Conservation (phyloP, 257 asterid genomes). For the Gentiana straminea region DNA sequence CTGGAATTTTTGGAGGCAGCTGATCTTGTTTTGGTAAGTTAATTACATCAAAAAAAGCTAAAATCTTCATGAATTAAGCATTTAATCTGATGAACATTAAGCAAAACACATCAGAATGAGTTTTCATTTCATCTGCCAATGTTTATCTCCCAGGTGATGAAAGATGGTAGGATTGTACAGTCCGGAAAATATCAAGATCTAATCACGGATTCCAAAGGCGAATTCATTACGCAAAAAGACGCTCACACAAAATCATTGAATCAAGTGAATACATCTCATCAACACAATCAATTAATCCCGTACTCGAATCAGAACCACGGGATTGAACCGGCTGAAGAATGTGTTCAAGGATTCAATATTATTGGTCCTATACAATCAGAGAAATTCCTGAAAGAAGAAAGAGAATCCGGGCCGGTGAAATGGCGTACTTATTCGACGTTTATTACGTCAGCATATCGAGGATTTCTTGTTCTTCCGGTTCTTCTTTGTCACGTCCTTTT, state of each 20-base stretch:
- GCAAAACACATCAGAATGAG: too few relatives aligned
- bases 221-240: conserved; percentile 46
- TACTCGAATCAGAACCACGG: conserved; percentile 18
- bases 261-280: conserved; percentile 38
- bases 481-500: conserved; percentile 65
- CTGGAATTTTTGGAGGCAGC: conserved; percentile 63
- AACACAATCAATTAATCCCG: conserved; percentile 12
- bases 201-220: conserved; percentile 44
- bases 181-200: conserved; percentile 62
- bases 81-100: background rate
- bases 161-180: conserved; percentile 61
- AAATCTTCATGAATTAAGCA: background rate
- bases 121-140: background rate
- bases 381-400: conserved; percentile 10
- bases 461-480: conserved; percentile 59
- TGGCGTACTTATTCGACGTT: conserved; percentile 68
- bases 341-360: conserved; percentile 26
- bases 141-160: conserved; percentile 38
- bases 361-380: conserved; percentile 28
- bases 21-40: conserved; percentile 65
- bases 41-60: too few relatives aligned
- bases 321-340: conserved; percentile 27
- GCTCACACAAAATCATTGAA: conserved; percentile 52
- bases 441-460: conserved; percentile 61
- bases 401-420: conserved; percentile 64